These are phyloP conservation scores for Lactifluus pinguis DNA, from an alignment of 768 basidiomycete species.

Conservation along the genomic window DNA sequence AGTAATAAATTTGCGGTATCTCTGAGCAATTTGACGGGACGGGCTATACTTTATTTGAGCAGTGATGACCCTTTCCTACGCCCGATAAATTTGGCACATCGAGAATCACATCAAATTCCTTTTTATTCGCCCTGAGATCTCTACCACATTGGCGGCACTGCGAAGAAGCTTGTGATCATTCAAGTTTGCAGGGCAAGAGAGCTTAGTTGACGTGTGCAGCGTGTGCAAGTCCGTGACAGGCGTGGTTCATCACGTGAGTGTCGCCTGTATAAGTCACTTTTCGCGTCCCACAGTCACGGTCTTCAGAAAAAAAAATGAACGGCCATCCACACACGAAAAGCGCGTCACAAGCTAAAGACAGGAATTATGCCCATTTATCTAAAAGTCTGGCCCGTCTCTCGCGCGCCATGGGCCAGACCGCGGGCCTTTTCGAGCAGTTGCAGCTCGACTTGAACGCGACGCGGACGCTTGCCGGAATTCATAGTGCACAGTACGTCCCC, in stretches of 20 bases:
- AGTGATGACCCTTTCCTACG: not conserved
- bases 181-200: not conserved
- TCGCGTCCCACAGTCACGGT: too few species aligned
- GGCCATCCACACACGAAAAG: slow-evolving; percentile 36
- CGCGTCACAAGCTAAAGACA: slow-evolving; percentile 70
- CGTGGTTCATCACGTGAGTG: slow-evolving; percentile 8
- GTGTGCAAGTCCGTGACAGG: not conserved
- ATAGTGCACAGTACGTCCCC: slow-evolving; percentile 66
- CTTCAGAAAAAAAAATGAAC: slow-evolving; percentile 9
- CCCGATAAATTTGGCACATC: not conserved
- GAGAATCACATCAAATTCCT: not conserved
- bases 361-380: slow-evolving; percentile 72
- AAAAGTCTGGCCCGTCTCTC: slow-evolving; percentile 60
- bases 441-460: slow-evolving; percentile 71
- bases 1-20: slow-evolving; percentile 2
- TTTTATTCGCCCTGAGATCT: not conserved
- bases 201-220: slow-evolving; percentile 1
- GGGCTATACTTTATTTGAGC: not conserved
- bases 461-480: slow-evolving; percentile 67
- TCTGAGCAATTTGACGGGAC: not conserved
- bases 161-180: not conserved
- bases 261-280: not conserved
- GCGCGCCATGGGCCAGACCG: slow-evolving; percentile 58
- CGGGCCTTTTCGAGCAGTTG: slow-evolving; percentile 68
- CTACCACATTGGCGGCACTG: not conserved